Evolutionary conservation across 1,139 yeast genomes (phyloP), one percentile per base, ranked within the genome.

Genomic region (Hanseniaspora gamundiae): DNA sequence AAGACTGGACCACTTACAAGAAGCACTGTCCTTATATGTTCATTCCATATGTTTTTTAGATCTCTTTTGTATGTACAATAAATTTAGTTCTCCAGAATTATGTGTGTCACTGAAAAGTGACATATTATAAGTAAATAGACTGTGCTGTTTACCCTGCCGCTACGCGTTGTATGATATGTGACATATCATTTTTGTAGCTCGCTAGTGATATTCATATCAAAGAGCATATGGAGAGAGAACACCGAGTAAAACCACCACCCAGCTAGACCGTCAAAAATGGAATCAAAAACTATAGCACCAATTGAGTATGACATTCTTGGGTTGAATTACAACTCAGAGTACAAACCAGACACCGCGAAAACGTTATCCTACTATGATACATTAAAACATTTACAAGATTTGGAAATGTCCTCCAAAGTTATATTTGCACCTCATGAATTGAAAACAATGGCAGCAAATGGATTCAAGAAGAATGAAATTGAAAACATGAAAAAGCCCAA

Each of bases 1-100:
- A 76, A 43, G 98, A 91, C 64, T 91, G 97, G 97, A 83, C 76
- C 49, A 76, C 74, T 60, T 91, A 88, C 66, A 70, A 77, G 56
- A 77, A 85, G 59, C 82, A 79, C 46, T 91, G 97, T 62, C 98
- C 98, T 35, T 91, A 83, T 66, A 62, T 86, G 60, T 88, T 85
- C 65, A 84, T 91, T 60, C 98, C 98, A 35, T 85, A 78, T 56
- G 78, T 87, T 41, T 82, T 73, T 58, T 86, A 70, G 51, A 36
- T 28, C 2, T 30, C 11, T 17, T 17, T 19, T 24, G n/a, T 30
- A n/a, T 9, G 19, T n/a, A 3, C 19, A 4, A 4, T 11, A 14
- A 16, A 7, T 16, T n/a, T 29, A n/a, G 10, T 29, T 8, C n/a
- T n/a, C n/a, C n/a, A n/a, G n/a, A n/a, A n/a, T n/a, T n/a, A n/a